Evolutionary conservation across 2,329 filamentous ascomycete species (phyloP).

Genomic region (Sclerotinia sclerotiorum): DNA sequence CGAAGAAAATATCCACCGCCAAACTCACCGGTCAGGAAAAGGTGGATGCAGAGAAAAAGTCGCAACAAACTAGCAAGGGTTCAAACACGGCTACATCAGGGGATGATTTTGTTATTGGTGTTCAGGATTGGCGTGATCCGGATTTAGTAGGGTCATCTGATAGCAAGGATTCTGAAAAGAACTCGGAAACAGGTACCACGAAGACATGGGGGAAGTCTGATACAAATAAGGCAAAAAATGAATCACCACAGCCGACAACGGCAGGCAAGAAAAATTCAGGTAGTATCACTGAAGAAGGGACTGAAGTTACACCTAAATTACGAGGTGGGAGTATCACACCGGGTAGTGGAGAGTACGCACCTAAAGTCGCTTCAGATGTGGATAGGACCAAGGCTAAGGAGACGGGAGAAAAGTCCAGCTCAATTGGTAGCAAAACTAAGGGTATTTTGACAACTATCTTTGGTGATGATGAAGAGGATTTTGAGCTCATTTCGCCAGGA

Average conservation of each 20-base stretch:
- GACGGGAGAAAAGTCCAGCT: constrained; percentile 23
- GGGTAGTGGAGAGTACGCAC: constrained; percentile 68
- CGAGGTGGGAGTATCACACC: constrained; percentile 69
- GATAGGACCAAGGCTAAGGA: constrained; percentile 34
- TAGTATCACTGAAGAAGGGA: constrained; percentile 36
- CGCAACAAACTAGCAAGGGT: constrained; percentile 29
- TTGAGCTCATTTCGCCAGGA: constrained; percentile 36
- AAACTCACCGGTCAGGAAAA: constrained; percentile 44
- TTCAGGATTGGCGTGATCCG: constrained; percentile 83
- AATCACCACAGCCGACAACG: constrained; percentile 27
- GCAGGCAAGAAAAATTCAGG: constrained; percentile 36
- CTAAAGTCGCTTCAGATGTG: constrained; percentile 26
- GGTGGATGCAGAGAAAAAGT: constrained; percentile 37
- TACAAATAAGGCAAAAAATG: constrained; percentile 31
- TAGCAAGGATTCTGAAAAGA: constrained; percentile 40
- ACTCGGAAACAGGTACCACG: constrained; percentile 28
- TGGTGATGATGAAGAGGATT: constrained; percentile 46
- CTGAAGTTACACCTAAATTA: constrained; percentile 42
- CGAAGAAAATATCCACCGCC: constrained; percentile 43
- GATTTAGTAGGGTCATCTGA: constrained; percentile 56
- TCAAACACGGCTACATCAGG: constrained; percentile 33
- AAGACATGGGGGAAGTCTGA: constrained; percentile 37
- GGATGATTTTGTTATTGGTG: constrained; percentile 76
- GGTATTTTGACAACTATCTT: constrained; percentile 54
- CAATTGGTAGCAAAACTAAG: constrained; percentile 34